Percentiles rank a stretch among this genome's conserved stretches.
Evolutionary conservation across 768 basidiomycete genomes (phyloP).

Genomic region (Lactifluus pinguis): DNA sequence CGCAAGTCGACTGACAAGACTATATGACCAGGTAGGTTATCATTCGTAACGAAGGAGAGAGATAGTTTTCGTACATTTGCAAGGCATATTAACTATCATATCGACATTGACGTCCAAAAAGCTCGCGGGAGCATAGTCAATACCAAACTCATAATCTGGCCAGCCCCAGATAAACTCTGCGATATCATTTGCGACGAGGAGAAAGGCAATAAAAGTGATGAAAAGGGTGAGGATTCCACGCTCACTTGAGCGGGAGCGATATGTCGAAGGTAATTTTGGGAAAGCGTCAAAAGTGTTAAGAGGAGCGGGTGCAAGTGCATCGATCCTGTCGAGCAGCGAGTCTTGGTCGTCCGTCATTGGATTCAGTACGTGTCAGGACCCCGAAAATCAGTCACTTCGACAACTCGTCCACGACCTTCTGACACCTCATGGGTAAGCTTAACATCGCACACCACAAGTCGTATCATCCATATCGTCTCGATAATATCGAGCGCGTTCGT

Average conservation of each 20-base stretch:
- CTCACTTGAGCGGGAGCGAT: slow-evolving; percentile 24
- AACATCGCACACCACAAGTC: slow-evolving; percentile 91
- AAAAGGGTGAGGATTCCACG: slow-evolving; percentile 42
- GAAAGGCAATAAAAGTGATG: slow-evolving; percentile 50
- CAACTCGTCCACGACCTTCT: neutral
- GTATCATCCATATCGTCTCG: slow-evolving; percentile 77
- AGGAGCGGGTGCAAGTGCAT: slow-evolving; percentile 21
- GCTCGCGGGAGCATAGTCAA: slow-evolving; percentile 55
- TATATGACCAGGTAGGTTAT: slow-evolving; percentile 25
- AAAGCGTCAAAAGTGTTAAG: slow-evolving; percentile 33
- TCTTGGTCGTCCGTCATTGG: slow-evolving; percentile 24
- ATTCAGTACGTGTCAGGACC: slow-evolving; percentile 7
- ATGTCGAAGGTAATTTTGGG: slow-evolving; percentile 31
- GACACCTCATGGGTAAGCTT: slow-evolving; percentile 59
- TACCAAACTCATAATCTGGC: slow-evolving; percentile 82
- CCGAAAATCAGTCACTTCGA: neutral
- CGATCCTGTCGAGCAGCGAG: slow-evolving; percentile 24
- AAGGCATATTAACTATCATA: slow-evolving; percentile 88
- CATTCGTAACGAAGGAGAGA: neutral
- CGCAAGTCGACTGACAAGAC: slow-evolving; percentile 82
- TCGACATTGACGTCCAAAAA: slow-evolving; percentile 86
- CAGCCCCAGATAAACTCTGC: slow-evolving; percentile 92
- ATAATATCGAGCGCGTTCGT: slow-evolving; percentile 78
- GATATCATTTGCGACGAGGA: slow-evolving; percentile 81
- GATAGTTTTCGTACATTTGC: slow-evolving; percentile 57